Conservation (phyloP, 2,329 filamentous ascomycete genomes). For the Venturia effusa region DNA sequence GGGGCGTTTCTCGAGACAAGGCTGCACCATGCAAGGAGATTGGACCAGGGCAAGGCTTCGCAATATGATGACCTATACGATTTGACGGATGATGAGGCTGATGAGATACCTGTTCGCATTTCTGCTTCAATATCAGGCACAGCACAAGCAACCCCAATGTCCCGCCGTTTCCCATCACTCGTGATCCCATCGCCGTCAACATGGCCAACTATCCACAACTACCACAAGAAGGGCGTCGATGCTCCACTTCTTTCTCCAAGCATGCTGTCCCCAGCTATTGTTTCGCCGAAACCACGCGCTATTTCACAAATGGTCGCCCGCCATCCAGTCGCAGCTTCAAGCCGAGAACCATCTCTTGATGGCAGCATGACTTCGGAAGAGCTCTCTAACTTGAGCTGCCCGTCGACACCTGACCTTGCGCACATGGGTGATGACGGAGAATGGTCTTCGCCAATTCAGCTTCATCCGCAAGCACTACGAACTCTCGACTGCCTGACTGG, state of each 20-base stretch:
- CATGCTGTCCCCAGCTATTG: conserved; percentile 38
- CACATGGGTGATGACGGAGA: conserved; percentile 16
- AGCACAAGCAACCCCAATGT: conserved; percentile 22
- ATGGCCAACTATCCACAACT: conserved; percentile 46
- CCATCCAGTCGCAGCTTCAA: conserved; percentile 56
- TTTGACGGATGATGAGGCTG: conserved; percentile 67
- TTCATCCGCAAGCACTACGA: conserved; percentile 71
- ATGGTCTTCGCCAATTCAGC: conserved; percentile 49
- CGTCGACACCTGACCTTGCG: conserved; percentile 66
- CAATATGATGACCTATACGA: conserved; percentile 78
- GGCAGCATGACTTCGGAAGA: conserved; percentile 84
- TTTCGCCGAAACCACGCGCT: conserved; percentile 66
- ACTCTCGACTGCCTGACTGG: conserved; percentile 42
- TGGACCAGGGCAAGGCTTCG: neutral
- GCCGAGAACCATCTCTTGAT: conserved; percentile 78
- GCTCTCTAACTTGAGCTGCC: conserved; percentile 70
- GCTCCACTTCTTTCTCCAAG: conserved; percentile 45
- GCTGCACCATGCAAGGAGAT: conserved; percentile 19
- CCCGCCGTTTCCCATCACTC: conserved; percentile 45
- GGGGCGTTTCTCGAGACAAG: conserved; percentile 65
- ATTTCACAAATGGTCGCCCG: conserved; percentile 56
- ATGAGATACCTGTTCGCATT: conserved; percentile 40
- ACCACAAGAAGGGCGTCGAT: conserved; percentile 32
- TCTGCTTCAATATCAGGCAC: conserved; percentile 12
- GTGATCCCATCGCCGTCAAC: conserved; percentile 47